These are phyloP conservation scores for Globisporangium heterothallicum DNA, from an alignment of 352 stramenopile species.

Conservation along the genomic window DNA sequence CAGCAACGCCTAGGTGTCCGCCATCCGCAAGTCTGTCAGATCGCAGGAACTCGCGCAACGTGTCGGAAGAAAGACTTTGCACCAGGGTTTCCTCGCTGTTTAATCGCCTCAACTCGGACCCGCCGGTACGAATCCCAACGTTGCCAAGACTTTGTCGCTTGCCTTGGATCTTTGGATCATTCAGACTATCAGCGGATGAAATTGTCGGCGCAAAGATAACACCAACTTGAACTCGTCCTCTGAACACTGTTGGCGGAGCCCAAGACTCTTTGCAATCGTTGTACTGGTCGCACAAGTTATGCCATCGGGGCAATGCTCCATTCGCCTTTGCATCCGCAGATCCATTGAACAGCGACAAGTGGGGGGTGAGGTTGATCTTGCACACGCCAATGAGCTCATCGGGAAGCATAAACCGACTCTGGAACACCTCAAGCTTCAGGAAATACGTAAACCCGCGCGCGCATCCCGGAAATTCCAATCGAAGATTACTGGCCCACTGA, in stretches of 20 bases:
- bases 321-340: slow-evolving; percentile 81
- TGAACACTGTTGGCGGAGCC: slow-evolving; percentile 78
- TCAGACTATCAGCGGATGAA: slow-evolving; percentile 37
- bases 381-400: slow-evolving; percentile 78
- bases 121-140: neutral
- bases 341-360: slow-evolving; percentile 68
- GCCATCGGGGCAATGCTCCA: slow-evolving; percentile 69
- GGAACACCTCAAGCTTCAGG: slow-evolving; percentile 76
- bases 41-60: slow-evolving; percentile 50
- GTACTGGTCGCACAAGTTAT: slow-evolving; percentile 86
- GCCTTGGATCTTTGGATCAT: slow-evolving; percentile 40
- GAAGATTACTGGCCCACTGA: slow-evolving; percentile 71
- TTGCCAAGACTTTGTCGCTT: slow-evolving; percentile 21
- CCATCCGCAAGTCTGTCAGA: slow-evolving; percentile 29
- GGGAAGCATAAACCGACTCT: slow-evolving; percentile 78
- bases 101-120: slow-evolving; percentile 21
- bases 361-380: slow-evolving; percentile 84
- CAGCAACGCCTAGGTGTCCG: slow-evolving; percentile 19
- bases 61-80: slow-evolving; percentile 49
- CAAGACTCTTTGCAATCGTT: slow-evolving; percentile 84
- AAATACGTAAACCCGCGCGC: slow-evolving; percentile 71
- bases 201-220: slow-evolving; percentile 77
- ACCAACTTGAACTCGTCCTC: slow-evolving; percentile 65
- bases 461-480: slow-evolving; percentile 72
- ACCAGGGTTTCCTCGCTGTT: slow-evolving; percentile 41